A percentile compares a stretch with the other conserved stretches of the same genome.
phyloP scores from a whole-genome alignment of 2,329 filamentous ascomycete species.

The Trichoderma afroharzianum region DNA sequence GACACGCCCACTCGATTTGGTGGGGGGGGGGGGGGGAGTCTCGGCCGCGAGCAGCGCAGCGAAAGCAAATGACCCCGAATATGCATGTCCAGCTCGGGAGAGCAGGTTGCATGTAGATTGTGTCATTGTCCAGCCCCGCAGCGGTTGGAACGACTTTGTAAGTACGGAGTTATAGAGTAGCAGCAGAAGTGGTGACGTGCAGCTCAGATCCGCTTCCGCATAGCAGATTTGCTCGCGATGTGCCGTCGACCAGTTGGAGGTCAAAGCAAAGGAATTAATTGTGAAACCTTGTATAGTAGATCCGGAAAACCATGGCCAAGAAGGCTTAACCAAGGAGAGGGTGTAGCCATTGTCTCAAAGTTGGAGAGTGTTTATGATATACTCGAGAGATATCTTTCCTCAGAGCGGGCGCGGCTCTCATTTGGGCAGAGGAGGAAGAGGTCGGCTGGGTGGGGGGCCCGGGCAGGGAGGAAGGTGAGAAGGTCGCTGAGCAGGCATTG shows the following conservation, averaged over 20 bases:
- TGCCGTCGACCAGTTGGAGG: neutral
- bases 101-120: constrained; percentile 3
- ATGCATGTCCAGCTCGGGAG: constrained; percentile 16
- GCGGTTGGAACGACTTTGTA: neutral
- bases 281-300: neutral
- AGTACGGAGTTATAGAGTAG: neutral
- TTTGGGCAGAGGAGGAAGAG: constrained; percentile 63
- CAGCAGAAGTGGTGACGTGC: constrained; percentile 16
- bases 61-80: constrained; percentile 20
- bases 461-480: constrained; percentile 66
- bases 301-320: constrained; percentile 9
- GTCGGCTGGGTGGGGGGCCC: constrained; percentile 60
- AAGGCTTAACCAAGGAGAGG: neutral
- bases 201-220: constrained; percentile 16
- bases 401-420: constrained; percentile 37
- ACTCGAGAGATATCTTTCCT: neutral
- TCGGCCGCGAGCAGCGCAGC: neutral
- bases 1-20: constrained; percentile 5
- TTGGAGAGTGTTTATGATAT: neutral
- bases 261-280: neutral
- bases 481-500: constrained; percentile 58
- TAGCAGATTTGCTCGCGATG: constrained; percentile 4
- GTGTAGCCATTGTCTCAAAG: constrained; percentile 25
- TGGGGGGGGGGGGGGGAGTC: constrained; percentile 7
- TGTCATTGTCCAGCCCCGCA: constrained; percentile 19